These are phyloP conservation scores for Sclerotinia spermophila DNA, from an alignment of 2,329 filamentous ascomycete genomes.

Conservation along the genomic window DNA sequence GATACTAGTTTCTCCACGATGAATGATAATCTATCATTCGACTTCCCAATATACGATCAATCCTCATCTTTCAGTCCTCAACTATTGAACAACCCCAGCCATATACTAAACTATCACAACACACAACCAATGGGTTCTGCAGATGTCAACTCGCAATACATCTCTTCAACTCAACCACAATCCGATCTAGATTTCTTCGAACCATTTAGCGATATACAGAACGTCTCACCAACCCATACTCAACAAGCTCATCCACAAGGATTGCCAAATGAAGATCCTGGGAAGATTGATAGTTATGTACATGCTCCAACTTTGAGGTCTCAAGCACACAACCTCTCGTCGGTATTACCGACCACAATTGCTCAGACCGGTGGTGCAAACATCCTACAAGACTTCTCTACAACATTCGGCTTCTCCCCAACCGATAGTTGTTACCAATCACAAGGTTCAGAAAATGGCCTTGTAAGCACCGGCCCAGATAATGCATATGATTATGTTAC, in stretches of 20 bases:
- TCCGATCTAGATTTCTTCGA: conserved; percentile 6
- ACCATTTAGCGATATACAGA: background rate
- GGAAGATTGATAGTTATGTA: background rate
- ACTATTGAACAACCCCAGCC: background rate
- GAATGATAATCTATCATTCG: conserved; percentile 19
- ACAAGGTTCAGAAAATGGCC: background rate
- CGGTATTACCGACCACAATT: background rate
- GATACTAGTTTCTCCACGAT: conserved; percentile 4
- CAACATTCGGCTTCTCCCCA: background rate
- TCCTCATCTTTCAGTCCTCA: conserved; percentile 18
- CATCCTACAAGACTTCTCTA: background rate
- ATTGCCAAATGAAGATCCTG: background rate
- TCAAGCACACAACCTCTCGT: background rate
- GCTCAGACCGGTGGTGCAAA: background rate
- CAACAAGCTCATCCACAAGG: conserved; percentile 10
- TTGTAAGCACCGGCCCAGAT: background rate
- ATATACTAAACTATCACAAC: background rate
- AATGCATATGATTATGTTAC: background rate
- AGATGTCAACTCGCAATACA: conserved; percentile 8
- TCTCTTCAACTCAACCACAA: background rate
- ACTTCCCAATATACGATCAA: conserved; percentile 24
- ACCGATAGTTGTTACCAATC: conserved; percentile 4
- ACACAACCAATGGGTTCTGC: background rate
- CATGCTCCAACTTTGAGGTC: background rate
- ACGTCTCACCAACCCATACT: background rate